Evolutionary conservation across 768 basidiomycete genomes (phyloP).

Genomic region (Ramaria sp.): DNA sequence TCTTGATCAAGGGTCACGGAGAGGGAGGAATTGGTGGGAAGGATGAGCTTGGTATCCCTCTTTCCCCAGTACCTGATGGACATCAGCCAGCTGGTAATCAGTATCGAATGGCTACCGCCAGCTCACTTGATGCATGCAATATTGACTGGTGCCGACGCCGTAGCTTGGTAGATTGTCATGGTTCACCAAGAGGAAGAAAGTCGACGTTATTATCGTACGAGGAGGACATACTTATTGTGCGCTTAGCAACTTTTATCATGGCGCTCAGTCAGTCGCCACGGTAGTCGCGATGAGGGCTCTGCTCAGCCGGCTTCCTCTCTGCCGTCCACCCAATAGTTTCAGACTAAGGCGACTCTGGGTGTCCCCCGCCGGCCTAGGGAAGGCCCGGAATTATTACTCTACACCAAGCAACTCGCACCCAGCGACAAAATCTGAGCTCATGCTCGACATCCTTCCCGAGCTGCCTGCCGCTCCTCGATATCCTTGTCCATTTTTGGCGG

Average conservation of each 20-base stretch:
- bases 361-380: background rate
- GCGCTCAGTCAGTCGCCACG: background rate
- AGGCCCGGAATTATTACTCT: background rate
- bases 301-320: background rate
- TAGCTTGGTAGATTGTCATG: conserved; percentile 57
- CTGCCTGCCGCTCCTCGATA: conserved; percentile 20
- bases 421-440: background rate
- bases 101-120: background rate
- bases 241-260: background rate
- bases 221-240: background rate
- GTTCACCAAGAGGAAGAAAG: background rate
- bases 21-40: conserved; percentile 97
- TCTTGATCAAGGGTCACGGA: conserved; percentile 96
- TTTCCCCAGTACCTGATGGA: conserved; percentile 91
- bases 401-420: background rate
- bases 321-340: background rate
- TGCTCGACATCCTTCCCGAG: background rate
- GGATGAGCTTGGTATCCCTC: conserved; percentile 86
- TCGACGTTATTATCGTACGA: background rate
- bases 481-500: conserved; percentile 25
- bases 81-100: conserved; percentile 8
- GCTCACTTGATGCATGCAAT: conserved; percentile 95
- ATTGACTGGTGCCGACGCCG: conserved; percentile 89
- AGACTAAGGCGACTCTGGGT: background rate
- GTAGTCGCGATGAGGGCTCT: background rate